Conservation (phyloP, 2,329 filamentous ascomycete species). For the Botryotinia globosa region DNA sequence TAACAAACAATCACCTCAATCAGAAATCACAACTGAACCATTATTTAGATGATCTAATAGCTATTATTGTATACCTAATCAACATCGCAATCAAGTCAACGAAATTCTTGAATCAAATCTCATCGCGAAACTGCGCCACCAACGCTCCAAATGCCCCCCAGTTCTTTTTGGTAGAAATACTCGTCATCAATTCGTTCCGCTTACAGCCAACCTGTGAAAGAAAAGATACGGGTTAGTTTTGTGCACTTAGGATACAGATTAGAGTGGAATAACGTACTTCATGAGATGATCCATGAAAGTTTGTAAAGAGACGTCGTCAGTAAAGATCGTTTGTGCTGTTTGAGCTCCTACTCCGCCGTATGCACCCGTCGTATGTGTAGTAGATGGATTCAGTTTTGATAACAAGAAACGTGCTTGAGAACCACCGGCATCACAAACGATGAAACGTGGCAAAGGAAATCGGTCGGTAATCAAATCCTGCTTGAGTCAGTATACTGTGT, state of each 20-base stretch:
- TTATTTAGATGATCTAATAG: conserved; percentile 14
- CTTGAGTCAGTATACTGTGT: conserved; percentile 27
- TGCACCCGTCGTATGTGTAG: conserved; percentile 88
- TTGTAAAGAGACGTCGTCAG: conserved; percentile 94
- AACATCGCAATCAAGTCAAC: conserved; percentile 20
- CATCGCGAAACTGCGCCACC: conserved; percentile 12
- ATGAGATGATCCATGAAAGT: conserved; percentile 99
- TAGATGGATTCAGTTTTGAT: conserved; percentile 95
- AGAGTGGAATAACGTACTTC: conserved; percentile 65
- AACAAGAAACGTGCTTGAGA: conserved; percentile 96
- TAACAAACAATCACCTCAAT: not conserved
- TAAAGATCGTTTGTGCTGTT: conserved; percentile 97
- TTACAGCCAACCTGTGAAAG: conserved; percentile 54
- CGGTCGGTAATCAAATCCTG: conserved; percentile 95
- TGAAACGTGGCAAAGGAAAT: conserved; percentile 97
- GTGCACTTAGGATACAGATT: conserved; percentile 21
- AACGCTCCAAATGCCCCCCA: conserved; percentile 18
- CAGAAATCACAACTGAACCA: not conserved
- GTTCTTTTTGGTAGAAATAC: conserved; percentile 16
- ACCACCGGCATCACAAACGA: conserved; percentile 96
- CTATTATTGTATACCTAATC: conserved; percentile 22
- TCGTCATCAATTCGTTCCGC: conserved; percentile 54
- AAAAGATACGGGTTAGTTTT: conserved; percentile 22
- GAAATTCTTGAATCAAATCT: conserved; percentile 13
- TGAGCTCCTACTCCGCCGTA: conserved; percentile 84